A percentile compares a stretch with the other conserved stretches of the same genome.
Conservation (phyloP, 495 filamentous ascomycete species). For the Clavariopsis aquatica region DNA sequence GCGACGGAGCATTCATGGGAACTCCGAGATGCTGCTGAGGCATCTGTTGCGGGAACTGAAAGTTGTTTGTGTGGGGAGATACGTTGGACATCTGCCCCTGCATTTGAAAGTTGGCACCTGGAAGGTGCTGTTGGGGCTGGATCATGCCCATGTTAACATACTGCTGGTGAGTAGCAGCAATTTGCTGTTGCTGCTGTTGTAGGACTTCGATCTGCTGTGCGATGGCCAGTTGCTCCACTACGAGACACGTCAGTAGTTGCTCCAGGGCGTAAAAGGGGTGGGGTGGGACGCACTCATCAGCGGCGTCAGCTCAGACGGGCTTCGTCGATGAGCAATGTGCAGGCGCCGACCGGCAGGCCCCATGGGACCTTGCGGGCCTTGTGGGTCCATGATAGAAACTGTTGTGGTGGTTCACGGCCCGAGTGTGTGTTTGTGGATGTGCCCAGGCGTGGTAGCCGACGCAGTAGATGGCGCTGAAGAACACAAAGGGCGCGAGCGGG, state of each 20-base stretch:
- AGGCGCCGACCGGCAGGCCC: conserved; percentile 86
- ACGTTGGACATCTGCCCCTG: conserved; percentile 69
- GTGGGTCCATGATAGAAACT: conserved; percentile 71
- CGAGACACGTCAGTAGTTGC: conserved; percentile 32
- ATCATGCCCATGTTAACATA: conserved; percentile 97
- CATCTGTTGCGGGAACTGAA: conserved; percentile 83
- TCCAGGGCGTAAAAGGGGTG: conserved; percentile 2
- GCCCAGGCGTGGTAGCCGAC: conserved; percentile 14
- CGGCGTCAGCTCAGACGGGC: conserved; percentile 95
- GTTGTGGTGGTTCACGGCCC: conserved; percentile 17
- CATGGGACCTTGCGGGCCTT: conserved; percentile 71
- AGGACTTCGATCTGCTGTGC: conserved; percentile 98
- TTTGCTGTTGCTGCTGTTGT: conserved; percentile 98
- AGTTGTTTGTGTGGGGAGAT: conserved; percentile 76
- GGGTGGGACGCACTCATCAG: conserved; percentile 85
- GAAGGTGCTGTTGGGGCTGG: conserved; percentile 74
- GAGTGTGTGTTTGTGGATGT: conserved; percentile 15
- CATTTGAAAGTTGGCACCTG: conserved; percentile 69
- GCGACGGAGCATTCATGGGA: conserved; percentile 73
- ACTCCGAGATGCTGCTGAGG: conserved; percentile 67
- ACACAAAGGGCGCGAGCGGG: conserved; percentile 15
- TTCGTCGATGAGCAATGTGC: conserved; percentile 96
- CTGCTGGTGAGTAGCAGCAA: conserved; percentile 92
- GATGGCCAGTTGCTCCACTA: conserved; percentile 94
- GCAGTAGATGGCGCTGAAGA: conserved; percentile 11